Evolutionary conservation across 768 basidiomycete species (phyloP).

Genomic region (Tremella yokohamensis): DNA sequence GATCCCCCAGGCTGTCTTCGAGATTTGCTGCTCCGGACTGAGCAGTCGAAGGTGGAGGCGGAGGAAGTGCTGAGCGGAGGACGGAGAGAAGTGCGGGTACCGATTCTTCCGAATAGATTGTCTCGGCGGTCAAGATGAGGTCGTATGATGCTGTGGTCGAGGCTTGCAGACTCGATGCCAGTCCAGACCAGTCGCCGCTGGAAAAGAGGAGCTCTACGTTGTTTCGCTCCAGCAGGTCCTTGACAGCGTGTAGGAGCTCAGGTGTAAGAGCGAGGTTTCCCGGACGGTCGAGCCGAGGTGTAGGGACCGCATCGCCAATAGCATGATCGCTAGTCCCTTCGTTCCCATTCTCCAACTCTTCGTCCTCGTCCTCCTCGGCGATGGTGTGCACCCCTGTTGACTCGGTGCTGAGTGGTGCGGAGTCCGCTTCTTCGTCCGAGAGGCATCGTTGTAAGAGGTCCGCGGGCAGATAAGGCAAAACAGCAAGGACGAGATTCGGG

Average conservation of each 20-base stretch:
- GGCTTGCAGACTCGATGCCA: slow-evolving; percentile 22
- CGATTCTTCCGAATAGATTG: slow-evolving; percentile 73
- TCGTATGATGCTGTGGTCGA: slow-evolving; percentile 56
- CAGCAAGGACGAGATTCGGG: slow-evolving; percentile 49
- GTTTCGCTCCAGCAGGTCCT: slow-evolving; percentile 57
- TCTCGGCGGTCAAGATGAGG: slow-evolving; percentile 82
- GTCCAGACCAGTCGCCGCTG: slow-evolving; percentile 69
- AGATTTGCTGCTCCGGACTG: slow-evolving; percentile 5
- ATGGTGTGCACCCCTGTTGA: not conserved
- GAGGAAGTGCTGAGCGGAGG: slow-evolving; percentile 11
- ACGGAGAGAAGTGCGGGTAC: slow-evolving; percentile 58
- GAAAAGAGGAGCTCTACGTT: slow-evolving; percentile 69
- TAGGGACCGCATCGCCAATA: slow-evolving; percentile 3
- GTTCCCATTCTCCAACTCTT: not conserved
- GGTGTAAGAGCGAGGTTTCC: slow-evolving; percentile 68
- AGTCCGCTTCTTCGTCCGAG: not conserved
- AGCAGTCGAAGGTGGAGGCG: slow-evolving; percentile 2
- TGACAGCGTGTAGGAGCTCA: slow-evolving; percentile 65
- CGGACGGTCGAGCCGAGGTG: slow-evolving; percentile 50
- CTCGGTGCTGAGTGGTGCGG: not conserved
- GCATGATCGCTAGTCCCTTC: too few relatives aligned
- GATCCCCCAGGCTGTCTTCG: slow-evolving; percentile 20
- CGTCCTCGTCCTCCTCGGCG: slow-evolving; percentile 33
- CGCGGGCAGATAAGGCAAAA: slow-evolving; percentile 35
- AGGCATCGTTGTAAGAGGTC: slow-evolving; percentile 19